These are phyloP conservation scores for Testicularia cyperi DNA, from an alignment of 1,284 basidiomycete species.

Conservation along the genomic window DNA sequence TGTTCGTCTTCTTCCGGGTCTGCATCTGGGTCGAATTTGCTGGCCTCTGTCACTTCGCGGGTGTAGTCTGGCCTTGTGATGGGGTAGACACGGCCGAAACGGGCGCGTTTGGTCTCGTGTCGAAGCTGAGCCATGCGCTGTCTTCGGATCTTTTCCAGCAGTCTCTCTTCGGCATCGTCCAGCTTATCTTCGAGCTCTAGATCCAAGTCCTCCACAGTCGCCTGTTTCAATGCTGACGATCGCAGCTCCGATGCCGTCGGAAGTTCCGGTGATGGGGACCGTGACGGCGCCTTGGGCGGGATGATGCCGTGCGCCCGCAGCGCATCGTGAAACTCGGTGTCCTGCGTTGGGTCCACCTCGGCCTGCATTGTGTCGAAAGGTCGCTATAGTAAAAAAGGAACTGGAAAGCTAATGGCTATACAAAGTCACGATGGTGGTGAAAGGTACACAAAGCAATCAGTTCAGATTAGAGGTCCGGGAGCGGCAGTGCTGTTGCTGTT, in stretches of 20 bases:
- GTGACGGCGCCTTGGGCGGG: constrained; percentile 54
- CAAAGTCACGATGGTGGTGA: too few relatives aligned
- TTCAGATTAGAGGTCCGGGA: too few relatives aligned
- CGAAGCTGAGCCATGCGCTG: constrained; percentile 72
- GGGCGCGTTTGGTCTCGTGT: constrained; percentile 68
- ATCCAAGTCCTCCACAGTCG: constrained; percentile 44
- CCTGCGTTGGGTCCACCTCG: constrained; percentile 45
- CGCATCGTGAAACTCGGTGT: constrained; percentile 58
- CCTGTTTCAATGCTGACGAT: constrained; percentile 32
- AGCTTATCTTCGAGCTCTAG: constrained; percentile 44
- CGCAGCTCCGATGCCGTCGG: constrained; percentile 36
- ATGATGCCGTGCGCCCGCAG: constrained; percentile 57
- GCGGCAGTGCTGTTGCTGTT: too few relatives aligned
- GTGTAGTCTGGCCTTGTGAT: constrained; percentile 92
- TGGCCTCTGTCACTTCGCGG: constrained; percentile 89
- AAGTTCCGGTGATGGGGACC: constrained; percentile 55
- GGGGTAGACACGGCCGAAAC: constrained; percentile 81
- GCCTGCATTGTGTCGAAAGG: constrained; percentile 47
- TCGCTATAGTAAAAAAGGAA: too few relatives aligned
- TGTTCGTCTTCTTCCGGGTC: constrained; percentile 63
- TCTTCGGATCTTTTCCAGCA: constrained; percentile 71
- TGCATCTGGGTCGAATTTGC: constrained; percentile 67
- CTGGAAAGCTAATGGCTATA: too few relatives aligned
- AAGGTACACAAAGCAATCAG: too few relatives aligned
- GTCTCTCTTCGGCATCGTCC: constrained; percentile 72